Evolutionary conservation across 768 basidiomycete genomes (phyloP).

Genomic region (Boletus reticuloceps): DNA sequence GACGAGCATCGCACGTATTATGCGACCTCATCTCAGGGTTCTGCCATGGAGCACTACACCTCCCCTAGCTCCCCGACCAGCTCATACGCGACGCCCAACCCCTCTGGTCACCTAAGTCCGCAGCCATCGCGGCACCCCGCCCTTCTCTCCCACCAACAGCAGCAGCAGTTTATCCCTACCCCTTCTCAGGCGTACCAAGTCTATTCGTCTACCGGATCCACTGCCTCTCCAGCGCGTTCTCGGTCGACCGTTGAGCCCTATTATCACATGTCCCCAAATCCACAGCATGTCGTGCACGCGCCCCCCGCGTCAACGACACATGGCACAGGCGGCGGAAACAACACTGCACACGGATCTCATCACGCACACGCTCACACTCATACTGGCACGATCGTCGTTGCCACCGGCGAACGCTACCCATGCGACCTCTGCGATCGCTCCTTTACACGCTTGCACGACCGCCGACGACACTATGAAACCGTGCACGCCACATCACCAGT

Average conservation of each 20-base stretch:
- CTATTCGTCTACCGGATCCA: constrained; percentile 31
- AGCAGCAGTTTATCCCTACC: constrained; percentile 45
- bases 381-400: constrained; percentile 11
- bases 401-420: constrained; percentile 57
- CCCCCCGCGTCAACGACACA: constrained; percentile 11
- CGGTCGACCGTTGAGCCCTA: constrained; percentile 36
- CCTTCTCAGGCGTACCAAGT: constrained; percentile 43
- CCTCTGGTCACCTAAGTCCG: constrained; percentile 14
- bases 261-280: constrained; percentile 40
- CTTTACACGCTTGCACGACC: constrained; percentile 78
- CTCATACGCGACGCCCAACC: constrained; percentile 19
- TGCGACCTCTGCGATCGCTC: constrained; percentile 78
- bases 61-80: constrained; percentile 16
- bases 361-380: constrained; percentile 7
- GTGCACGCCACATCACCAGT: constrained; percentile 65
- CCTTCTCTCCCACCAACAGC: constrained; percentile 16
- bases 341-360: constrained; percentile 8
- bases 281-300: constrained; percentile 28
- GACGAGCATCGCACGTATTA: constrained; percentile 28
- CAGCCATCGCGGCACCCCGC: constrained; percentile 16
- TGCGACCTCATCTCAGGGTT: constrained; percentile 14
- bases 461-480: constrained; percentile 78
- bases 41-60: constrained; percentile 21
- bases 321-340: constrained; percentile 15
- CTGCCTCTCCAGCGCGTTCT: constrained; percentile 24